These are phyloP conservation scores for Physcomitrellopsis africana DNA, from an alignment of 225 moss, liverwort and hornwort genomes.

Conservation along the genomic window DNA sequence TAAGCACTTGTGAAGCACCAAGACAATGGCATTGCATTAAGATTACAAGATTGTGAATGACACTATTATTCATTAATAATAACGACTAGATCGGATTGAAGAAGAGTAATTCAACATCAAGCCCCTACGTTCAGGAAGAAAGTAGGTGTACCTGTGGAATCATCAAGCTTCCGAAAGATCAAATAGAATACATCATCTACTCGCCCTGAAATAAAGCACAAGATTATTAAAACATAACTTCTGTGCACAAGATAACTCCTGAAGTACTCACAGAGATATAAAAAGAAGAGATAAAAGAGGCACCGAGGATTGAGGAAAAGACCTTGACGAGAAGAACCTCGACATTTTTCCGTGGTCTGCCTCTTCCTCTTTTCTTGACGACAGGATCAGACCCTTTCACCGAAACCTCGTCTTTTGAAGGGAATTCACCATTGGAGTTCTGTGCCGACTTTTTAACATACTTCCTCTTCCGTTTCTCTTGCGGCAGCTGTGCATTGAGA, in stretches of 20 bases:
- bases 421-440: background rate
- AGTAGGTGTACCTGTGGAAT: conserved; percentile 17
- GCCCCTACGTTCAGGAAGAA: too few relatives aligned
- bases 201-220: conserved; percentile 29
- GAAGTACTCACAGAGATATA: too few relatives aligned
- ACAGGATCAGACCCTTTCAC: conserved; percentile 14
- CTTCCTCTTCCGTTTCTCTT: conserved; percentile 39
- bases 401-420: background rate
- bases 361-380: conserved; percentile 43
- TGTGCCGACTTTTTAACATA: conserved; percentile 29
- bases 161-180: conserved; percentile 10
- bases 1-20: conserved; percentile 5
- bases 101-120: too few relatives aligned
- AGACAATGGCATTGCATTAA: background rate
- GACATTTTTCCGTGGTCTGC: conserved; percentile 44
- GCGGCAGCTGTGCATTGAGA: conserved; percentile 1
- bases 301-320: background rate
- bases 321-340: conserved; percentile 37
- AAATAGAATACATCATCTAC: conserved; percentile 1
- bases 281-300: background rate
- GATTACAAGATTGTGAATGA: too few relatives aligned
- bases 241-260: too few relatives aligned
- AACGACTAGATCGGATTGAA: too few relatives aligned
- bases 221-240: too few relatives aligned
- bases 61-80: background rate